phyloP scores from a whole-genome alignment of 352 stramenopile species.

The Phytophthora cryptogea region DNA sequence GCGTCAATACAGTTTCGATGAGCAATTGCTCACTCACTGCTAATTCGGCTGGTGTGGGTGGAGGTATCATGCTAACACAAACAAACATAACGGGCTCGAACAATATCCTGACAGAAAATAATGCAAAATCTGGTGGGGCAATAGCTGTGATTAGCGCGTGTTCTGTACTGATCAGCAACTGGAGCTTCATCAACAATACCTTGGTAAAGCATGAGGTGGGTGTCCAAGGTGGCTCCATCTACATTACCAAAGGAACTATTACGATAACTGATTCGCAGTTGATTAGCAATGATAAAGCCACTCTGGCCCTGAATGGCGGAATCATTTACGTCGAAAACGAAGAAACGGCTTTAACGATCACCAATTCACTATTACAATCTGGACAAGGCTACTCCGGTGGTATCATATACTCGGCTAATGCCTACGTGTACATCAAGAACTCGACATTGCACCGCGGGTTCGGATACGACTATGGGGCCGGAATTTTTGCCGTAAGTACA shows the following conservation, averaged over 20 bases:
- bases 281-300: slow-evolving; percentile 37
- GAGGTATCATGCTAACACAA: slow-evolving; percentile 33
- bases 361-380: slow-evolving; percentile 42
- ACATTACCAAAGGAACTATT: slow-evolving; percentile 23
- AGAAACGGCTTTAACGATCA: slow-evolving; percentile 33
- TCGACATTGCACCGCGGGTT: slow-evolving; percentile 40
- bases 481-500: slow-evolving; percentile 41
- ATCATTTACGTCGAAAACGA: slow-evolving; percentile 49
- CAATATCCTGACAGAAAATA: slow-evolving; percentile 32
- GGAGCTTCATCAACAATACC: slow-evolving; percentile 47
- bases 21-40: slow-evolving; percentile 22
- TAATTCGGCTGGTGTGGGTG: slow-evolving; percentile 36
- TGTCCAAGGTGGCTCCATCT: slow-evolving; percentile 33
- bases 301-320: slow-evolving; percentile 37
- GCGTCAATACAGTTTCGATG: slow-evolving; percentile 23
- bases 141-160: slow-evolving; percentile 31
- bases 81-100: slow-evolving; percentile 28
- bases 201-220: slow-evolving; percentile 20
- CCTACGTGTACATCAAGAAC: slow-evolving; percentile 33
- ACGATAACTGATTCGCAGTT: slow-evolving; percentile 35
- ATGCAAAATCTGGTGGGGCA: slow-evolving; percentile 30
- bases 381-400: slow-evolving; percentile 51
- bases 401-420: slow-evolving; percentile 45
- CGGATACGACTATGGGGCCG: slow-evolving; percentile 58
- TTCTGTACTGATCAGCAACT: slow-evolving; percentile 22